These are phyloP conservation scores for Rubia peregrina DNA, from an alignment of 305 asterid species.

Conservation along the genomic window DNA sequence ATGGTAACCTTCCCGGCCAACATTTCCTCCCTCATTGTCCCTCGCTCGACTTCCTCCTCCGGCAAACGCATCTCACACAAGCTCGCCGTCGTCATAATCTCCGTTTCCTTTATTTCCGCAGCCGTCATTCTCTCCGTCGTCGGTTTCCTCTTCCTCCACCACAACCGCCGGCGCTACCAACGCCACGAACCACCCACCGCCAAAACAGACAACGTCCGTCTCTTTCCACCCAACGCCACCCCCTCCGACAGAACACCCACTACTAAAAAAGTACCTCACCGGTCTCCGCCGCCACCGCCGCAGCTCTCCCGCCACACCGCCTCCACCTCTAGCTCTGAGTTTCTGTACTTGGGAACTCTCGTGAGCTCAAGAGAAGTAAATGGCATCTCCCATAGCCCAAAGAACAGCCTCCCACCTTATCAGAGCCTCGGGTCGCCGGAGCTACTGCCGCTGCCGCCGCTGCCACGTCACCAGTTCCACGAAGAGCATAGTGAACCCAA, in stretches of 20 bases:
- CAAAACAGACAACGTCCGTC: constrained; percentile 34
- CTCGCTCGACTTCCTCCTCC: constrained; percentile 25
- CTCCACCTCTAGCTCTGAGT: constrained; percentile 51
- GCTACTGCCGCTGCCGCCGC: constrained; percentile 78
- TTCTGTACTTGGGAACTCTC: constrained; percentile 58
- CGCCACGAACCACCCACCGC: constrained; percentile 11
- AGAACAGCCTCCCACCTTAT: constrained; percentile 22
- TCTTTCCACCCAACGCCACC: constrained; percentile 35
- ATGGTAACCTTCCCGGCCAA: constrained; percentile 40
- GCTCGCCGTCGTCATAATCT: constrained; percentile 27
- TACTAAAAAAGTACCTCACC: constrained; percentile 26
- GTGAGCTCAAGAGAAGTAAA: constrained; percentile 41
- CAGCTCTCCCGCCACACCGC: constrained; percentile 31
- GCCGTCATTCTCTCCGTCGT: constrained; percentile 16
- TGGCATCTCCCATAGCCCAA: constrained; percentile 18
- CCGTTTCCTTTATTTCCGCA: constrained; percentile 25
- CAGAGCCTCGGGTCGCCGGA: constrained; percentile 70
- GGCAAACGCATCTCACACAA: constrained; percentile 24
- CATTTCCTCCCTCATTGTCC: constrained; percentile 42
- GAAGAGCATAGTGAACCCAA: constrained; percentile 18
- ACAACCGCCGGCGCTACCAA: constrained; percentile 8
- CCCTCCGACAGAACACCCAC: constrained; percentile 27
- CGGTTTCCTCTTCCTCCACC: constrained; percentile 26
- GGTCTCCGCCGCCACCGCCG: constrained; percentile 29
- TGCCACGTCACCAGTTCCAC: constrained; percentile 57